Evolutionary conservation across 1,139 yeast species (phyloP).

Genomic region (Candida sanyaensis): DNA sequence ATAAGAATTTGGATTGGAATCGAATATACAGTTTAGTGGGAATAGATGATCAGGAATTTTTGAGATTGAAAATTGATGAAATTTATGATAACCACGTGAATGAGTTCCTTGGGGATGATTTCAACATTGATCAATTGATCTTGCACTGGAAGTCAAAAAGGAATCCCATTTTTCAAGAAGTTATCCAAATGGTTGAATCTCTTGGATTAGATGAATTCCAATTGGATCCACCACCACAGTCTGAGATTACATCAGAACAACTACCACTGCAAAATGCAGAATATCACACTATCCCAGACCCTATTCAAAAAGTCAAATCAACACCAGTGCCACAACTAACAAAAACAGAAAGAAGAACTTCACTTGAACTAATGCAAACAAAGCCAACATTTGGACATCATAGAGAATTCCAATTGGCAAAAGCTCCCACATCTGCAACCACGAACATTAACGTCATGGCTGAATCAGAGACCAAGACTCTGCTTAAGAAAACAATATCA

Average conservation of each 20-base stretch:
- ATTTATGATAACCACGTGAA: slow-evolving; percentile 19
- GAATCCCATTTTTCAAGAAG: slow-evolving; percentile 21
- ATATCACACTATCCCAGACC: neutral
- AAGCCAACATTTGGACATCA: slow-evolving; percentile 14
- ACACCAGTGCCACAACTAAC: slow-evolving; percentile 24
- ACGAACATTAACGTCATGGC: slow-evolving; percentile 39
- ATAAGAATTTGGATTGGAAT: slow-evolving; percentile 21
- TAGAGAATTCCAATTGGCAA: slow-evolving; percentile 23
- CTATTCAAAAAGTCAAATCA: slow-evolving; percentile 4
- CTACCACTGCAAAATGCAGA: neutral
- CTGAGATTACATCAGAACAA: neutral
- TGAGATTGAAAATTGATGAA: slow-evolving; percentile 25
- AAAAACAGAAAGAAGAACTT: slow-evolving; percentile 27
- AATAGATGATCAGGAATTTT: slow-evolving; percentile 19
- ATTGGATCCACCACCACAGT: slow-evolving; percentile 6
- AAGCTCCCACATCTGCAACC: slow-evolving; percentile 36
- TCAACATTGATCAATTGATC: slow-evolving; percentile 9
- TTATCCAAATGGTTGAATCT: slow-evolving; percentile 19
- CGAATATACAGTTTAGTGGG: slow-evolving; percentile 16
- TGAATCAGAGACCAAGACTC: slow-evolving; percentile 22
- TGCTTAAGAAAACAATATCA: neutral
- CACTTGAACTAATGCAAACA: slow-evolving; percentile 33
- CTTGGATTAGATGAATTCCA: slow-evolving; percentile 18
- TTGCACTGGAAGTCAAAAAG: slow-evolving; percentile 20
- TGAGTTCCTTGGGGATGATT: slow-evolving; percentile 9